Percentiles rank a stretch among this genome's conserved stretches.
Evolutionary conservation across 1,284 basidiomycete species (phyloP).

Genomic region (Rhodotorula sp.): DNA sequence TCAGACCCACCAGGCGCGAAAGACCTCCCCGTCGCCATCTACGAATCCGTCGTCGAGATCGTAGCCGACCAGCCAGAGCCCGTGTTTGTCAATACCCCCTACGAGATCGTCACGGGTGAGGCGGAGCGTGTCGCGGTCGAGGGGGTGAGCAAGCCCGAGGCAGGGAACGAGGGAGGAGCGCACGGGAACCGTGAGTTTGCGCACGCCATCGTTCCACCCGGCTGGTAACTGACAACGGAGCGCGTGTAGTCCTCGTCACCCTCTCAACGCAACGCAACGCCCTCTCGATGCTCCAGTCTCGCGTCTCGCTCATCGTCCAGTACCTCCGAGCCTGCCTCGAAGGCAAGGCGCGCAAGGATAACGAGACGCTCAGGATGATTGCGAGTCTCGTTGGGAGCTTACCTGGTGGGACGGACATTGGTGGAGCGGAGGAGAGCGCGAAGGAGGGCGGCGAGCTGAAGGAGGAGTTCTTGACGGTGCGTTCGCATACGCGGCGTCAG

Average conservation of each 20-base stretch:
- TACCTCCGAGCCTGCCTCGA: constrained; percentile 75
- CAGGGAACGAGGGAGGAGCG: constrained; percentile 1
- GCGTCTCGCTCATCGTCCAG: constrained; percentile 74
- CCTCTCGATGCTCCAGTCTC: constrained; percentile 90
- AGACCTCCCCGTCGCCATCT: constrained; percentile 80
- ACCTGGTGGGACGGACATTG: constrained; percentile 52
- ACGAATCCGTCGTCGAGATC: constrained; percentile 80
- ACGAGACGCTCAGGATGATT: constrained; percentile 77
- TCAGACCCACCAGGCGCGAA: constrained; percentile 44
- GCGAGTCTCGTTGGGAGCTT: constrained; percentile 80
- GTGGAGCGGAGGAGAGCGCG: neutral
- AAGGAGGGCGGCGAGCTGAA: constrained; percentile 61
- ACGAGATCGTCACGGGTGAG: constrained; percentile 92
- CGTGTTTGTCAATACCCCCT: constrained; percentile 49
- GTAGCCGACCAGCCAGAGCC: constrained; percentile 63
- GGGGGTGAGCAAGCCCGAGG: constrained; percentile 66
- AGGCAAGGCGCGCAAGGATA: constrained; percentile 67
- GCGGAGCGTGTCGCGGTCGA: constrained; percentile 98
- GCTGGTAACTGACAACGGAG: neutral
- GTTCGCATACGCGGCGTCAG: constrained; percentile 53
- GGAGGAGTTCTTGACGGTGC: constrained; percentile 71
- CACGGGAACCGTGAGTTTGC: constrained; percentile 19
- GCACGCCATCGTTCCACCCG: neutral
- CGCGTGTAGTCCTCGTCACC: constrained; percentile 72
- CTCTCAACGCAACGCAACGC: constrained; percentile 89